Base-by-base conservation (phyloP, 768 basidiomycete genomes). In the Hygrophoropsis aurantiaca region DNA sequence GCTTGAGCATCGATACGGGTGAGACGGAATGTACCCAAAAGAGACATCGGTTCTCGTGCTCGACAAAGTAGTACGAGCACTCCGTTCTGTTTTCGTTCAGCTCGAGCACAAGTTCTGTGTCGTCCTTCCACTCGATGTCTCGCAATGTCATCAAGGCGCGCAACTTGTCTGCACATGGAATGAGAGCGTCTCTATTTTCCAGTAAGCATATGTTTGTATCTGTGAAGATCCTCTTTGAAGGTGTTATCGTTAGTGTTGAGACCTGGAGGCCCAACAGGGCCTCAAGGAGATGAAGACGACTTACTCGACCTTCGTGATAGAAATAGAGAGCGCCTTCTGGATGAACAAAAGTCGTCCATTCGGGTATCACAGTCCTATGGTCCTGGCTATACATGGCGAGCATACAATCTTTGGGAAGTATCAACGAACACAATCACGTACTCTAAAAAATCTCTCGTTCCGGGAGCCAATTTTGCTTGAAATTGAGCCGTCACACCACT, bases 301-400 rank as follows among this genome's bases (percentile, higher is more conserved):
- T n/a, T 34, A 64, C 59, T 23, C 51, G 53, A 38, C 57, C 48
- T 11, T 32, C n/a, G 36, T 60, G 39, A 42, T 51, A 60, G 42
- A 63, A 65, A 40, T 57, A 56, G 19, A 51, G 53, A 24, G 51
- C 48, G 10, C 63, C 63, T 40, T 63, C 63, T n/a, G 53, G 58
- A 33, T 65, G 59, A 4, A 65, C 58, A 26, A 64, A 64, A 3
- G 67, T 51, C 4, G 42, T 58, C 80, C 80, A 82, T 1, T 64
- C 71, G 9, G 3, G 2, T 7, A 26, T 24, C 13, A 46, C 24
- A 21, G 21, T 15, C 40, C 39, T 46, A 30, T 13, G 27, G 27
- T 13, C 27, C 27, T 30, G 27, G 27, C 27, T 30, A 30, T 7
- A 30, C 27, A 30, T 7, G 27, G 27, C 6, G 27, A 30, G 27